Evolutionary conservation across 129 eudicot species (phyloP), one percentile per base, ranked within the genome.

Genomic region (Dittrichia graveolens): DNA sequence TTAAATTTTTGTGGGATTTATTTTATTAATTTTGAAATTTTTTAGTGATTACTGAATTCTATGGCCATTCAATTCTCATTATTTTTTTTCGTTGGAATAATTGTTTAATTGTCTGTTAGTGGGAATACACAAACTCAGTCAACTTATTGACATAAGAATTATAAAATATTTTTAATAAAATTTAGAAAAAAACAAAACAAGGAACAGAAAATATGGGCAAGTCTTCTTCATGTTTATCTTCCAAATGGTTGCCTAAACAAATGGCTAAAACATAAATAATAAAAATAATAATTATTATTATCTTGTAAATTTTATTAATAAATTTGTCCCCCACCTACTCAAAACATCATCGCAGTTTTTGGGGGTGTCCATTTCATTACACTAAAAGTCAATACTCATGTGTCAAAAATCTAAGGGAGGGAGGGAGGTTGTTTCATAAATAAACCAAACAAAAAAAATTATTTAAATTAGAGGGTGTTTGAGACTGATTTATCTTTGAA

Each of bases 321-420:
- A 61, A 62, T 1, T 15, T 74, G 78, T 74, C 62, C 61, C 78
- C 71, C 58, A 61, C 78, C 78, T 61, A 73, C 71, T 48, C 6
- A 39, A 46, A 39, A 61, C 78, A 73, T 61, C 41, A 13, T 62
- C 40, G 48, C 78, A 53, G 62, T 19, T 49, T 73, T 61, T 49
- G 40, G 54, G 78, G 78, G 70, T 46, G 61, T 74, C 78, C 48
- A 50, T 49, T 49, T 61, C 62, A 49, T 35, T 24, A 24, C 31
- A 38, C 3, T 8, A 16, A 73, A 62, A 11, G 15, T 37, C 42
- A 62, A 60, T 47, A 48, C 6, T 13, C 34, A 34, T 48, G 42
- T 43, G 59, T n/a, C 14, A 67, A 67, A 65, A 48, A 31, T 55
- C 61, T 19, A 55, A 12, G 18, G 37, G 19, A 2, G 16, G 4